Conservation (phyloP, 176 grass and related monocot genomes). For the Panicum miliaceum region DNA sequence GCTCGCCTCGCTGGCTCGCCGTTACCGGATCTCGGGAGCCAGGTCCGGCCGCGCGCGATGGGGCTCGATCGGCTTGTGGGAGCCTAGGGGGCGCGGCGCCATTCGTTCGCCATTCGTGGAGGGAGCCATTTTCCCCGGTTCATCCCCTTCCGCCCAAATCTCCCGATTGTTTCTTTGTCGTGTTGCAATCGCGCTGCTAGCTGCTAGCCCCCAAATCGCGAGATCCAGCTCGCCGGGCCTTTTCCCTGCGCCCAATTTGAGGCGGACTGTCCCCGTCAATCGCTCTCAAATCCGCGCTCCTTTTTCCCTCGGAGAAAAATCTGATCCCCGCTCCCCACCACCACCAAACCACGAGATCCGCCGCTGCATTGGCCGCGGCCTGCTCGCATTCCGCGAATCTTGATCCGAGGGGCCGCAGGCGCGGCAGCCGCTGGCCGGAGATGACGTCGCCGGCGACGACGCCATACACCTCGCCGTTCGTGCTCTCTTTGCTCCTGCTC, state of each 20-base stretch:
- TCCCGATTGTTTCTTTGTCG: not conserved
- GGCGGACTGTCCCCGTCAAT: conserved; percentile 48
- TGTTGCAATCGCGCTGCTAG: not conserved
- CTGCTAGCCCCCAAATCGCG: not conserved
- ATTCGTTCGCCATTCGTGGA: conserved; percentile 28
- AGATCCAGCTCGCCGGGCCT: conserved; percentile 48
- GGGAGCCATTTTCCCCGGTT: not conserved
- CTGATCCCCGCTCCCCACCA: not conserved
- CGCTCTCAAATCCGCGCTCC: conserved; percentile 24
- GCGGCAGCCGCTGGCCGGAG: conserved; percentile 34
- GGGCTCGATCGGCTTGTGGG: conserved; percentile 15
- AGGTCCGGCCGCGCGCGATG: conserved; percentile 21
- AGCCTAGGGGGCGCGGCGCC: conserved; percentile 33
- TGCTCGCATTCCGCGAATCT: conserved; percentile 16
- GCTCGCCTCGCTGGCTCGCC: not conserved
- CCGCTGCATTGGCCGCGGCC: conserved; percentile 39
- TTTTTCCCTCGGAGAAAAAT: conserved; percentile 27
- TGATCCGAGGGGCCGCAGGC: not conserved
- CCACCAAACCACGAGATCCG: conserved; percentile 39
- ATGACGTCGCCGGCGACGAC: conserved; percentile 56
- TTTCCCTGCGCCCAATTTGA: conserved; percentile 10
- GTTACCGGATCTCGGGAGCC: conserved; percentile 35
- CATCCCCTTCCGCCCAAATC: not conserved
- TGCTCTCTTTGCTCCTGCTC: conserved; percentile 69
- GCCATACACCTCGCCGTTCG: conserved; percentile 60